phyloP scores from a whole-genome alignment of 345 rosid genomes.

The Syzygium oleosum region DNA sequence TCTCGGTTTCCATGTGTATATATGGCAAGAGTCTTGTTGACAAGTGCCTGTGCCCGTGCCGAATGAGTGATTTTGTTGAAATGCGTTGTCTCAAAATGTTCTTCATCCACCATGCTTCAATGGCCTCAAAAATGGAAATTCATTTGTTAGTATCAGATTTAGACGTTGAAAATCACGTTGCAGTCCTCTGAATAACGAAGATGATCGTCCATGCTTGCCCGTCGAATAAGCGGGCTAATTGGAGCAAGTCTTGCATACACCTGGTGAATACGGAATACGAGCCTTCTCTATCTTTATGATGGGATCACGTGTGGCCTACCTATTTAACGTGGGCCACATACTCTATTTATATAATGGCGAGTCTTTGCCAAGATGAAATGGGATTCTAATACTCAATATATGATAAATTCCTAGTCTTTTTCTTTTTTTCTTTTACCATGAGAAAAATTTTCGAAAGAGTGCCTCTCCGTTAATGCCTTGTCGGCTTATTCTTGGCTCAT shows the following conservation, averaged over 20 bases:
- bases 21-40: neutral
- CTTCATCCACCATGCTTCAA: neutral
- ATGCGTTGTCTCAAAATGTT: neutral
- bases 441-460: neutral
- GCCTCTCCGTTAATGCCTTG: neutral
- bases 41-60: neutral
- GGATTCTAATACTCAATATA: neutral
- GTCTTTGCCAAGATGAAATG: neutral
- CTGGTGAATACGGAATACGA: neutral
- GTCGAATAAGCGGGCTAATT: neutral
- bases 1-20: neutral
- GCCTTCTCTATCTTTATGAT: rapidly evolving
- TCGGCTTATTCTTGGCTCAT: neutral
- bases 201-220: neutral
- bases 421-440: neutral
- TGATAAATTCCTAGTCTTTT: neutral
- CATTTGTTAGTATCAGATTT: neutral
- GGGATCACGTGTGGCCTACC: rapidly evolving
- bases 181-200: neutral
- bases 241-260: neutral
- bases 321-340: neutral
- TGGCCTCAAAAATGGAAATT: neutral
- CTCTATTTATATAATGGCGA: rapidly evolving
- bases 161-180: neutral
- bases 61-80: neutral